phyloP scores from a whole-genome alignment of 129 eudicot genomes.

The Flaveria brownii region DNA sequence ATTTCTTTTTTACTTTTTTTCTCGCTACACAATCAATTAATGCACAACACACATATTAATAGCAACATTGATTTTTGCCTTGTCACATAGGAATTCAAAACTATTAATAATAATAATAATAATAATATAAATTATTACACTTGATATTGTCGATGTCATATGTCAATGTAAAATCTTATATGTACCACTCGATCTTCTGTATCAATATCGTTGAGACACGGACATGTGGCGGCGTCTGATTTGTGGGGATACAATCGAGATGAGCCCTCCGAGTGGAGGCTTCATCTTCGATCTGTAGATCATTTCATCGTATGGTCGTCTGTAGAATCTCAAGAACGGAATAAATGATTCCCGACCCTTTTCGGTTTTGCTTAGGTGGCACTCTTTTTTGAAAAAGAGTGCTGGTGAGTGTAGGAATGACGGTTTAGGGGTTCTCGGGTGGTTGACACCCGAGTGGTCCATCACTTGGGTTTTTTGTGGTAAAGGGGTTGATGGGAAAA shows the following conservation, averaged over 20 bases:
- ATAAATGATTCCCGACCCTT: constrained; percentile 68
- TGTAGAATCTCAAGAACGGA: constrained; percentile 64
- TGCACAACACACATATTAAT: constrained; percentile 31
- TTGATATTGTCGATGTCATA: constrained; percentile 33
- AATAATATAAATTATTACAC: constrained; percentile 41
- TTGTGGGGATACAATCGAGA: constrained; percentile 87
- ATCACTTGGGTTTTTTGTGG: constrained; percentile 77
- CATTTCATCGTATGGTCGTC: constrained; percentile 96
- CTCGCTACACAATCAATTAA: constrained; percentile 39
- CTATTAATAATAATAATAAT: constrained; percentile 16
- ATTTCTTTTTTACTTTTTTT: constrained; percentile 31
- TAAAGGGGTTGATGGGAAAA: constrained; percentile 87
- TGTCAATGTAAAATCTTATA: constrained; percentile 39
- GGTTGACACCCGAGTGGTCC: constrained; percentile 57
- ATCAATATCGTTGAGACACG: constrained; percentile 88
- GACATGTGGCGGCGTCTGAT: constrained; percentile 83
- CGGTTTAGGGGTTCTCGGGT: constrained; percentile 83
- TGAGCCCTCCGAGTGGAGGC: constrained; percentile 92
- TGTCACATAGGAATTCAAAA: constrained; percentile 38
- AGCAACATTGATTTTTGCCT: constrained; percentile 37
- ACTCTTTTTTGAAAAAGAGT: constrained; percentile 58
- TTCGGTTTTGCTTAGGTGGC: constrained; percentile 54
- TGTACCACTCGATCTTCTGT: constrained; percentile 25
- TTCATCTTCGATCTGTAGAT: constrained; percentile 87
- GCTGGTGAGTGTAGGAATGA: constrained; percentile 91